Conservation (phyloP, 2,329 filamentous ascomycete species). For the Trichoderma pleuroti region DNA sequence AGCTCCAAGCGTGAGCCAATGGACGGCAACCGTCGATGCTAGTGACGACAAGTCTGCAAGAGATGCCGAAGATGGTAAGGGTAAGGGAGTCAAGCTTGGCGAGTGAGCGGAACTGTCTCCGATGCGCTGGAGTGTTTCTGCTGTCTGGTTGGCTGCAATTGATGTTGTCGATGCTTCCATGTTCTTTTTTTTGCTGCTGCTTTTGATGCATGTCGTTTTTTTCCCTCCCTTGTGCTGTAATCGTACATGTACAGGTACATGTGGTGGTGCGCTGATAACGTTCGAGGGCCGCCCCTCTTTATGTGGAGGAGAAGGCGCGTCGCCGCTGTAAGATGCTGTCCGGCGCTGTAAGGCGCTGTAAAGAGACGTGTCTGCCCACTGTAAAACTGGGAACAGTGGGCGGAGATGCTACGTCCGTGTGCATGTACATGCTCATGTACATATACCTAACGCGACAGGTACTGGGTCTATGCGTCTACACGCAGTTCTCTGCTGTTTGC, state of each 20-base stretch:
- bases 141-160: neutral
- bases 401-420: neutral
- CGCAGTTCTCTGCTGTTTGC: neutral
- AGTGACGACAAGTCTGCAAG: conserved; percentile 2
- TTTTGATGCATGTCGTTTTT: neutral
- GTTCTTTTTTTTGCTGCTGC: neutral
- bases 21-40: neutral
- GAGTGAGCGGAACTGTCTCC: neutral
- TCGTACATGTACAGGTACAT: neutral
- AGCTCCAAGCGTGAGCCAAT: neutral
- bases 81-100: neutral
- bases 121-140: neutral
- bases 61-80: conserved; percentile 6
- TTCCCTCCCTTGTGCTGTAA: neutral
- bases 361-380: neutral
- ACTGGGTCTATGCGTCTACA: neutral
- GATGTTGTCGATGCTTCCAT: neutral
- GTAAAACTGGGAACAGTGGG: neutral
- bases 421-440: neutral
- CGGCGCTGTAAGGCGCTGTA: neutral
- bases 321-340: neutral
- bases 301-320: neutral
- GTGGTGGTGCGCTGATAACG: neutral
- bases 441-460: neutral
- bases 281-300: neutral